These are phyloP conservation scores for Lactifluus rugatus DNA, from an alignment of 768 basidiomycete genomes.

Conservation along the genomic window DNA sequence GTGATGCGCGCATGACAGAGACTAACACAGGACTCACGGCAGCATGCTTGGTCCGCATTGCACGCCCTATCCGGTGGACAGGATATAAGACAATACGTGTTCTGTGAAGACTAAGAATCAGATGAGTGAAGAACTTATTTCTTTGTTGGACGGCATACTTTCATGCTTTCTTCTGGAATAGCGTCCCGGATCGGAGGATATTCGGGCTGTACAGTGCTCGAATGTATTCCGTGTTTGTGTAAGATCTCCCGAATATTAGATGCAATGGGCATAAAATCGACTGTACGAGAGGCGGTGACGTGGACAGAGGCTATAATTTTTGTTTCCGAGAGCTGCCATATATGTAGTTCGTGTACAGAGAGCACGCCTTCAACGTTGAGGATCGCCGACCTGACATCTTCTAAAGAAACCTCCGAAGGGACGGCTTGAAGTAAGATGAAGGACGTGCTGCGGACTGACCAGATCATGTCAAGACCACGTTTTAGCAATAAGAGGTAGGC, in stretches of 20 bases:
- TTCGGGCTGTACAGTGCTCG: conserved; percentile 90
- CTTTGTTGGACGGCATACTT: conserved; percentile 28
- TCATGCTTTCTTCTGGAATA: conserved; percentile 38
- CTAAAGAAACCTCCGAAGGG: conserved; percentile 79
- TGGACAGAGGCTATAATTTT: conserved; percentile 96
- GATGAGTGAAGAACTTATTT: background rate
- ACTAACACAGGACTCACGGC: conserved; percentile 45
- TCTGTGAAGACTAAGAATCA: conserved; percentile 34
- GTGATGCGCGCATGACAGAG: background rate
- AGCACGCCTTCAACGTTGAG: conserved; percentile 74
- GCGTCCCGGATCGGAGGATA: conserved; percentile 38
- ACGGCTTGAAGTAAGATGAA: conserved; percentile 95
- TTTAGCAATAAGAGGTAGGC: background rate
- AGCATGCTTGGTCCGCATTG: conserved; percentile 68
- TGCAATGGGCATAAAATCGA: conserved; percentile 89
- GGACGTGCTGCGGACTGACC: conserved; percentile 73
- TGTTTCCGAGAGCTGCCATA: conserved; percentile 95
- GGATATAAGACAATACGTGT: conserved; percentile 58
- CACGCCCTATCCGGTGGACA: conserved; percentile 65
- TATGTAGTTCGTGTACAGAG: conserved; percentile 88
- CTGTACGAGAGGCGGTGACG: conserved; percentile 68
- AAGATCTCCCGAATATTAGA: conserved; percentile 73
- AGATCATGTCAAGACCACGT: conserved; percentile 12
- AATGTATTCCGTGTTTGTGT: conserved; percentile 90
- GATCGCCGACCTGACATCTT: conserved; percentile 80